Conservation (phyloP, 1,139 yeast species). For the Scheffersomyces insectosa region DNA sequence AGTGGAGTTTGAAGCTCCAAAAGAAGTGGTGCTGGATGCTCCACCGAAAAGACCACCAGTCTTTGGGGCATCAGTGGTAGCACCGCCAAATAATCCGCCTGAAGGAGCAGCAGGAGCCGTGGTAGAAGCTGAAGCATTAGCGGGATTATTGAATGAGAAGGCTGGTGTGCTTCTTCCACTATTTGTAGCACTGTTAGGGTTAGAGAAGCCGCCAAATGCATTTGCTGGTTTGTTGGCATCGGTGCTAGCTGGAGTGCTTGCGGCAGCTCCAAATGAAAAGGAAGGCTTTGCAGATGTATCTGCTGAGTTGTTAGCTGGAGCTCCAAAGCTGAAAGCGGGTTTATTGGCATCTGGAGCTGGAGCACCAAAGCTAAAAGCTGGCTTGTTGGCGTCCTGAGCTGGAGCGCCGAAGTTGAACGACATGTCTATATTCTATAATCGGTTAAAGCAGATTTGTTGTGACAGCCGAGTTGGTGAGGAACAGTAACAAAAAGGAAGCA, state of each 20-base stretch:
- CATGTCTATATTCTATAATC: no score
- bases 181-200: background rate
- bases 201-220: background rate
- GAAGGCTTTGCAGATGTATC: constrained; percentile 2
- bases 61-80: constrained; percentile 7
- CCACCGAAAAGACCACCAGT: constrained; percentile 29
- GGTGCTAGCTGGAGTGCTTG: background rate
- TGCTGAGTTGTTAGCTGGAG: background rate
- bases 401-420: constrained; percentile 3
- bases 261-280: constrained; percentile 9
- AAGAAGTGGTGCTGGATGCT: constrained; percentile 4
- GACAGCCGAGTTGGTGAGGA: no score
- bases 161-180: background rate
- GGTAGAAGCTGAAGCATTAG: background rate
- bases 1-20: constrained; percentile 1
- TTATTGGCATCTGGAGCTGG: constrained; percentile 1
- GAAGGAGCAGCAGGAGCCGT: constrained; percentile 4
- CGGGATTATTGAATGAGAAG: background rate
- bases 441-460: no score
- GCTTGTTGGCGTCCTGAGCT: background rate
- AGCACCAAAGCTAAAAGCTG: background rate
- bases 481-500: no score
- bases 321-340: constrained; percentile 2
- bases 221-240: background rate
- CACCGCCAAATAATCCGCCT: constrained; percentile 7